Evolutionary conservation across 2,329 filamentous ascomycete genomes (phyloP).

Genomic region (Hortaea sp.): DNA sequence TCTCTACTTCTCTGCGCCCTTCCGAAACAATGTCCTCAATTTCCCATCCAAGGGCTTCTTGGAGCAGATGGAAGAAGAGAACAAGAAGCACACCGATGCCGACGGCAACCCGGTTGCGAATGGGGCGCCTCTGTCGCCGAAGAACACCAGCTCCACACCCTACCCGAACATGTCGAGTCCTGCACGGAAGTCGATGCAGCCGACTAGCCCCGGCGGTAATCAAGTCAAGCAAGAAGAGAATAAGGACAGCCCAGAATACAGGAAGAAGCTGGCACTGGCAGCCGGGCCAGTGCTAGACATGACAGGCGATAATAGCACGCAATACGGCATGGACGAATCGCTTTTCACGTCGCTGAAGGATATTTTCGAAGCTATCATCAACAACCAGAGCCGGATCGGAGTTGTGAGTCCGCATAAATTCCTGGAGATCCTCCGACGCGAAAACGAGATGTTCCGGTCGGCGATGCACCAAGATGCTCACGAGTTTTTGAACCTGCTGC

Average conservation of each 20-base stretch:
- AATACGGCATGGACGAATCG: slow-evolving; percentile 88
- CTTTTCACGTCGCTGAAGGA: slow-evolving; percentile 93
- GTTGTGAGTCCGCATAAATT: slow-evolving; percentile 89
- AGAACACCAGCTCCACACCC: slow-evolving; percentile 27
- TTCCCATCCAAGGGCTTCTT: slow-evolving; percentile 67
- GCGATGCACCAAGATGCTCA: slow-evolving; percentile 98
- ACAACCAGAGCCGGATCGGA: slow-evolving; percentile 70
- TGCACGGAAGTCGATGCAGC: slow-evolving; percentile 41
- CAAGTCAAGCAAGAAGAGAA: slow-evolving; percentile 72
- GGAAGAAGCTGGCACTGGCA: slow-evolving; percentile 90
- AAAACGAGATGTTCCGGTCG: slow-evolving; percentile 95
- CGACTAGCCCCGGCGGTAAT: slow-evolving; percentile 38
- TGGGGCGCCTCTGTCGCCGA: slow-evolving; percentile 21
- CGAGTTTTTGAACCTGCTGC: slow-evolving; percentile 84
- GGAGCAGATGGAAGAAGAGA: slow-evolving; percentile 44
- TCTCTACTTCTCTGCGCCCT: slow-evolving; percentile 88
- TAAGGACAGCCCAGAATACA: slow-evolving; percentile 89
- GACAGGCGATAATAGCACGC: slow-evolving; percentile 64
- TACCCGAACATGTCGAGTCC: slow-evolving; percentile 24
- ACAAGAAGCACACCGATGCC: background rate
- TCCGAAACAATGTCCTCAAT: slow-evolving; percentile 86
- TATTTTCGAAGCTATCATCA: slow-evolving; percentile 84
- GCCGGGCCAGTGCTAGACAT: slow-evolving; percentile 80
- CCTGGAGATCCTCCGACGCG: slow-evolving; percentile 81
- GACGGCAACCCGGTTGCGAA: slow-evolving; percentile 6